phyloP scores from a whole-genome alignment of 495 filamentous ascomycete genomes.

The Chaetomidium leptoderma region DNA sequence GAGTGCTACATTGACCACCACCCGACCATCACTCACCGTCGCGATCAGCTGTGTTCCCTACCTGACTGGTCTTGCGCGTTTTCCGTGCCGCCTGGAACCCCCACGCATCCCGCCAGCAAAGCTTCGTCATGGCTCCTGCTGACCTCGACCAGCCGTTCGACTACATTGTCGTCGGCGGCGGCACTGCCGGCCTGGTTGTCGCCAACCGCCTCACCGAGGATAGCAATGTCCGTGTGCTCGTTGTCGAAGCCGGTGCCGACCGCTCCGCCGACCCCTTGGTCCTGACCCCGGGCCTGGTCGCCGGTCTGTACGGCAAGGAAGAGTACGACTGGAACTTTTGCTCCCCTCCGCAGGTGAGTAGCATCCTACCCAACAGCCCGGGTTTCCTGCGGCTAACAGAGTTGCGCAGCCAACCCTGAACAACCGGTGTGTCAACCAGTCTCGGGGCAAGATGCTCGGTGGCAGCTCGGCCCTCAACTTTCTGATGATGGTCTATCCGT shows the following conservation, averaged over 20 bases:
- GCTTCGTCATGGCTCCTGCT: slow-evolving; percentile 5
- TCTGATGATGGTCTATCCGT: slow-evolving; percentile 45
- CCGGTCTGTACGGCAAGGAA: slow-evolving; percentile 43
- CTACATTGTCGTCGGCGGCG: slow-evolving; percentile 82
- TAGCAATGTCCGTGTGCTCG: slow-evolving; percentile 39
- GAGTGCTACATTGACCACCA: background rate
- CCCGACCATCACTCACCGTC: background rate
- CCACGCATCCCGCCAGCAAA: background rate
- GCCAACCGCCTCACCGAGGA: slow-evolving; percentile 54
- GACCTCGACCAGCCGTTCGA: slow-evolving; percentile 51
- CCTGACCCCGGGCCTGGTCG: slow-evolving; percentile 44
- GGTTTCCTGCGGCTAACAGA: background rate
- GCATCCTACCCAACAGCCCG: background rate
- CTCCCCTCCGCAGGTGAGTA: slow-evolving; percentile 46
- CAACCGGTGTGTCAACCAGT: slow-evolving; percentile 33
- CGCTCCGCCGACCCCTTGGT: slow-evolving; percentile 44
- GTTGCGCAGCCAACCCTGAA: slow-evolving; percentile 30
- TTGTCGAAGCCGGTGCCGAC: slow-evolving; percentile 55
- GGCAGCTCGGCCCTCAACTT: slow-evolving; percentile 56
- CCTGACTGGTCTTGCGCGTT: background rate
- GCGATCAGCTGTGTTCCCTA: background rate
- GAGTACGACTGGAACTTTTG: slow-evolving; percentile 55
- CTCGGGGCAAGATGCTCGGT: slow-evolving; percentile 54
- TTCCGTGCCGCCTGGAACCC: background rate
- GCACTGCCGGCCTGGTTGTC: slow-evolving; percentile 84